A percentile compares a stretch with the other conserved stretches of the same genome.
These are phyloP conservation scores for Yarrowia hollandica DNA, from an alignment of 805 yeast species.

Conservation along the genomic window DNA sequence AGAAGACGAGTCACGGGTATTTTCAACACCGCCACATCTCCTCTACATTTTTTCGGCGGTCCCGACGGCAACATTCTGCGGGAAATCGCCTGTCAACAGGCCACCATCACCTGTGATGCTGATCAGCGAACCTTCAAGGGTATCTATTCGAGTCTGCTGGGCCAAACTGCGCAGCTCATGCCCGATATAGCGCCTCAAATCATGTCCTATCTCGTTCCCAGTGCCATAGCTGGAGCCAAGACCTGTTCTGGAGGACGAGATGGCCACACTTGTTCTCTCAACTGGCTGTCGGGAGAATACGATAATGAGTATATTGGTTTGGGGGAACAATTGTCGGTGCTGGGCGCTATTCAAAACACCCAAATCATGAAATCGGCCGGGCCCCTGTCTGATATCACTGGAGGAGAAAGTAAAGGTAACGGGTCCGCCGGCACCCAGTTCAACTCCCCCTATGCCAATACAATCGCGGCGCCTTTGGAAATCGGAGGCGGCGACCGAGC, in stretches of 20 bases:
- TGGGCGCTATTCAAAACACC: conserved; percentile 58
- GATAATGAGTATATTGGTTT: conserved; percentile 66
- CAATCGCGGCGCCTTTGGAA: conserved; percentile 16
- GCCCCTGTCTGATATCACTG: conserved; percentile 63
- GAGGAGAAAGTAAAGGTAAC: conserved; percentile 70
- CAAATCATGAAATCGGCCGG: conserved; percentile 43
- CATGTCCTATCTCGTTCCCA: conserved; percentile 48
- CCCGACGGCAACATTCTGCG: conserved; percentile 53
- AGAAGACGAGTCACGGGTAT: conserved; percentile 51
- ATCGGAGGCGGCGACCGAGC: conserved; percentile 34
- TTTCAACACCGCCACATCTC: conserved; percentile 48
- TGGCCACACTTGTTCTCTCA: conserved; percentile 76
- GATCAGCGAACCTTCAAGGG: conserved; percentile 79
- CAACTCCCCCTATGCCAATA: not conserved
- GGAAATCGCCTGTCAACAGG: conserved; percentile 70
- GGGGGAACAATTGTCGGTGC: conserved; percentile 81
- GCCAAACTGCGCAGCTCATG: conserved; percentile 59
- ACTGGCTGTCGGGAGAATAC: conserved; percentile 64
- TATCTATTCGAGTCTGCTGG: conserved; percentile 63
- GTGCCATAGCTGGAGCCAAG: conserved; percentile 69
- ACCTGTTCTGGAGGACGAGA: conserved; percentile 82
- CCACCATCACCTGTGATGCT: conserved; percentile 54
- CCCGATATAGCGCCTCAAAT: conserved; percentile 46
- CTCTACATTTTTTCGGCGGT: conserved; percentile 46
- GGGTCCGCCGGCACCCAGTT: conserved; percentile 58